phyloP scores from a whole-genome alignment of 352 stramenopile species.

The Phytophthora litchii region DNA sequence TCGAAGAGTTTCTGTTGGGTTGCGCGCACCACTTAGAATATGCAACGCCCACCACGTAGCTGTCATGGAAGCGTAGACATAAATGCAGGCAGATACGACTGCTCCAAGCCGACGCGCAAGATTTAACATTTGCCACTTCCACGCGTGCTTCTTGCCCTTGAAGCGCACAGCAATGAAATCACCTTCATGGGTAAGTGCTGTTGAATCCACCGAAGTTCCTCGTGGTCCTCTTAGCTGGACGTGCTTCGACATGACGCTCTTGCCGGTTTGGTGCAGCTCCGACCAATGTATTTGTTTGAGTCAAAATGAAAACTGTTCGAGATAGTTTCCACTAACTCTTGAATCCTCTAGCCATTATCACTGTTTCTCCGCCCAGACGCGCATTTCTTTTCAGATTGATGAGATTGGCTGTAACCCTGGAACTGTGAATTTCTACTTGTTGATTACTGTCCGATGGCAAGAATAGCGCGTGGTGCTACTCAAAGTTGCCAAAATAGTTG shows the following conservation, averaged over 20 bases:
- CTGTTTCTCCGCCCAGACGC: neutral
- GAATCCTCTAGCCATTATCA: neutral
- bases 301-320: slow-evolving; percentile 6
- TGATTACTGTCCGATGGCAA: neutral
- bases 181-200: slow-evolving; percentile 9
- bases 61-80: slow-evolving; percentile 36
- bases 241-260: slow-evolving; percentile 5
- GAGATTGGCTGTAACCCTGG: slow-evolving; percentile 2
- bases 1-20: slow-evolving; percentile 13
- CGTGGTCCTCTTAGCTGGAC: slow-evolving; percentile 5
- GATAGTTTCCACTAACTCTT: no score
- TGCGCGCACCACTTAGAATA: slow-evolving; percentile 23
- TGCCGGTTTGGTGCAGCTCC: no score
- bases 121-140: slow-evolving; percentile 31
- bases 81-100: slow-evolving; percentile 24
- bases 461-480: neutral
- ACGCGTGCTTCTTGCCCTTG: slow-evolving; percentile 18
- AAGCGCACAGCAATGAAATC: slow-evolving; percentile 13
- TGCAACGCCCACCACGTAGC: slow-evolving; percentile 27
- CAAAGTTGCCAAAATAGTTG: neutral
- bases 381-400: slow-evolving; percentile 7
- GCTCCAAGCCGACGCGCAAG: slow-evolving; percentile 23
- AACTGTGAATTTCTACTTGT: slow-evolving; percentile 1
- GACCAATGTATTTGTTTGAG: slow-evolving; percentile 2
- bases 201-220: slow-evolving; percentile 20